phyloP scores from a whole-genome alignment of 805 yeast genomes.

The Tetrapisispora nanseiensis region DNA sequence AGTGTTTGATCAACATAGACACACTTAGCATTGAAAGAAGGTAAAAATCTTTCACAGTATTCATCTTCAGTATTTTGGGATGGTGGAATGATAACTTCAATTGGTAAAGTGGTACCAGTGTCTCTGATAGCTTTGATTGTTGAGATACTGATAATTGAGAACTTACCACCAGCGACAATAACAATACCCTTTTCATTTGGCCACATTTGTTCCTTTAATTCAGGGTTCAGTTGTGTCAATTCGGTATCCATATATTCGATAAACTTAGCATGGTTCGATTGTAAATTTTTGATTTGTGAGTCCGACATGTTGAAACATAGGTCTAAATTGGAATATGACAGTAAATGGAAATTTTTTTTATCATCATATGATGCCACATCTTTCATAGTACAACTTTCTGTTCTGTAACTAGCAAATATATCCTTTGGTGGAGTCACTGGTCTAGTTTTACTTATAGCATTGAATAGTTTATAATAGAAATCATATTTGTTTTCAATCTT shows the following conservation, averaged over 20 bases:
- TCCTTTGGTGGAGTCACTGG: slow-evolving; percentile 5
- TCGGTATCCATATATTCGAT: not conserved
- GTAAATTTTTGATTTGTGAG: slow-evolving; percentile 6
- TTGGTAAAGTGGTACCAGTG: slow-evolving; percentile 59
- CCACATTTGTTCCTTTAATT: slow-evolving; percentile 5
- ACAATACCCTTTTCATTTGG: slow-evolving; percentile 51
- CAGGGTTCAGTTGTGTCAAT: not conserved
- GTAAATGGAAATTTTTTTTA: not conserved
- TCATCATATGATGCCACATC: not conserved
- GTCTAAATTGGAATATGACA: slow-evolving; percentile 10
- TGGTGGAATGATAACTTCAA: slow-evolving; percentile 73
- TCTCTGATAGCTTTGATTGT: slow-evolving; percentile 48
- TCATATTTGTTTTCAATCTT: not conserved
- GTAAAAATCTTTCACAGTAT: slow-evolving; percentile 56
- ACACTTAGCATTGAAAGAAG: slow-evolving; percentile 56
- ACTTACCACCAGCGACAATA: slow-evolving; percentile 67
- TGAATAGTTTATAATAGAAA: slow-evolving; percentile 2
- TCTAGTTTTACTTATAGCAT: not conserved
- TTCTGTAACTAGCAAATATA: not conserved
- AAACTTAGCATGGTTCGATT: not conserved
- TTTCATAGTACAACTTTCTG: not conserved
- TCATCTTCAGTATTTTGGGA: slow-evolving; percentile 58
- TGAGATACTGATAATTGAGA: slow-evolving; percentile 51
- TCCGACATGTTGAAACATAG: slow-evolving; percentile 11
- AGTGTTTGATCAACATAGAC: slow-evolving; percentile 41